Base-by-base conservation (phyloP, 148 eudicot genomes). In the Chenopodium quinoa region DNA sequence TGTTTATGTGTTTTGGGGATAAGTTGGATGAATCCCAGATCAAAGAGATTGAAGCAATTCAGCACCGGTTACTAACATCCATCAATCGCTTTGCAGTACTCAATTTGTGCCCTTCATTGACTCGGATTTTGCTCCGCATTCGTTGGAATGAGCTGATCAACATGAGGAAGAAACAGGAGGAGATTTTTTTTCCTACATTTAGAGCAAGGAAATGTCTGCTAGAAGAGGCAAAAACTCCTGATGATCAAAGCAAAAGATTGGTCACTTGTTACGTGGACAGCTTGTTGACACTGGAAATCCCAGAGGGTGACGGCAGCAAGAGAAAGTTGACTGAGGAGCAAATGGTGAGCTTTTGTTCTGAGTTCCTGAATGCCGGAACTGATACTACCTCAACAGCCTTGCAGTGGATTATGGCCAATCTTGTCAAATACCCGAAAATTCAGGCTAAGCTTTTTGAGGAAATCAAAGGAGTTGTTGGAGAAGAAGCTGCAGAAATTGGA, bases 351-450 rank as follows among this genome's bases (percentile, higher is more conserved):
- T 70, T 75, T 3, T 90, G 93, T 82, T 71, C 86, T 2, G 91
- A 93, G 47, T 90, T 93, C 80, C 89, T 93, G 1, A 87, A 80
- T 34, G 97, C 84, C 0, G 95, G 97, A 46, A 90, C 93, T 2
- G 93, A 93, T 76, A 93, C 95, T n/a, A 91, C 97, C 25, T 73
- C 91, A 5, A 93, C 93, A 0, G 88, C 92, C 4, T 80, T 93
- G 65, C 92, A 93, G 54, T 93, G 92, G 93, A 89, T 89, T 63
- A 90, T 93, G 92, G 97, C 97, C 47, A 92, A 88, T 75, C 60
- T 93, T 25, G 97, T 91, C 17, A 93, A 89, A 83, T 73, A 87
- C 79, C 92, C 88, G 10, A 34, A 73, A 0, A 73, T 90, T 17
- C 97, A 92, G 71, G 73, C 83, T 1, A 91, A 86, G 86, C 81